Conservation (phyloP, 352 stramenopile genomes). For the Thraustochytrium sp. region DNA sequence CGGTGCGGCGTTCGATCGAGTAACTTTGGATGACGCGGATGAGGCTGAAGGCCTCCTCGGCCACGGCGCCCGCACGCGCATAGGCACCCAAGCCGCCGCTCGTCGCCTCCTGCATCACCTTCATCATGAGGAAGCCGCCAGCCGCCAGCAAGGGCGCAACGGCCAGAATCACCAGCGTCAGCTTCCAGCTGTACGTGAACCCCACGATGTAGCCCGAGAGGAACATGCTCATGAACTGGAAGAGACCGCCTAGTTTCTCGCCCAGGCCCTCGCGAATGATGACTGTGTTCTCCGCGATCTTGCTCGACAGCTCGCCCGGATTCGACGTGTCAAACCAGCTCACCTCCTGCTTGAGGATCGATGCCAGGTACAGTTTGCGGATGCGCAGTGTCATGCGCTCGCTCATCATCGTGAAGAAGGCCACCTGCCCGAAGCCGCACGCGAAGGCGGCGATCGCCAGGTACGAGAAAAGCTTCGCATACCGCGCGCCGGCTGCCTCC, state of each 20-base stretch:
- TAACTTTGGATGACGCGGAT: slow-evolving; percentile 44
- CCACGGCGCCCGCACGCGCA: slow-evolving; percentile 39
- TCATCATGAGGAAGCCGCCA: slow-evolving; percentile 47
- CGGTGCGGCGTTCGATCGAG: neutral
- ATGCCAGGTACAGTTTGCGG: slow-evolving; percentile 43
- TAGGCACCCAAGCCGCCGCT: slow-evolving; percentile 9
- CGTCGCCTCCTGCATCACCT: slow-evolving; percentile 4
- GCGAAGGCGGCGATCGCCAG: slow-evolving; percentile 28
- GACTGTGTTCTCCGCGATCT: slow-evolving; percentile 46
- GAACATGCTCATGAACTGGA: slow-evolving; percentile 42
- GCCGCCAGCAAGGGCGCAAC: slow-evolving; percentile 11
- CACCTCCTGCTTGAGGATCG: slow-evolving; percentile 43
- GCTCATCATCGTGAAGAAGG: slow-evolving; percentile 41
- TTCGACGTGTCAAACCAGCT: slow-evolving; percentile 46
- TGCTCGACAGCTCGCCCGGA: slow-evolving; percentile 28
- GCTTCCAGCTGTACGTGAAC: slow-evolving; percentile 47
- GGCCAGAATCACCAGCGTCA: slow-evolving; percentile 47
- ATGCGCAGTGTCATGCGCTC: slow-evolving; percentile 40
- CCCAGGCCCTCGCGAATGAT: slow-evolving; percentile 42
- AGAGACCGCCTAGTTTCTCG: slow-evolving; percentile 32
- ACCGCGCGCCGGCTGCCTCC: neutral
- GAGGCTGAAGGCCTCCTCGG: slow-evolving; percentile 45
- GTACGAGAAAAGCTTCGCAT: slow-evolving; percentile 35
- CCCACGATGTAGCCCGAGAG: slow-evolving; percentile 39
- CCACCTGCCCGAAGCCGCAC: slow-evolving; percentile 6